Base-by-base conservation (phyloP, 225 moss, liverwort and hornwort genomes). In the Physcomitrium patens region DNA sequence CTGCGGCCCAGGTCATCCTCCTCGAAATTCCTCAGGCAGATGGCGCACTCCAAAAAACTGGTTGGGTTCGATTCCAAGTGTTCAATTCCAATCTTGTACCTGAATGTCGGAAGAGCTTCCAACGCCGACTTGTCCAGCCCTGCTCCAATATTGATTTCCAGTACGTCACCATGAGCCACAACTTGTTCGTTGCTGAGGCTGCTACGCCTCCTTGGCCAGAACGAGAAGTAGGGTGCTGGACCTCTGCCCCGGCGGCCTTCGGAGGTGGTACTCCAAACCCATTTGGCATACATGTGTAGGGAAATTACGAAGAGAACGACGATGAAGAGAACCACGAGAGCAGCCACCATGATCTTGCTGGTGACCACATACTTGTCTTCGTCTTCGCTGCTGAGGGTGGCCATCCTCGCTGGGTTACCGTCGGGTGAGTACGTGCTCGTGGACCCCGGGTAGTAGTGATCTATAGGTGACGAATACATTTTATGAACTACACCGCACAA, bases 101-200 rank as follows among this genome's bases (percentile, higher is more conserved):
- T 53, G 72, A 96, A 96, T 9, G 77, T 92, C 0, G 93, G 93
- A 1, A 96, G 74, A 1, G 85, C 74, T 9, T 92, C 93, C 45
- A 96, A 59, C 10, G 87, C 72, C 5, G 89, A 73, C 78, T 80
- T 80, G 42, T 86, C 86, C n/a, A 96, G 80, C 28, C 96, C 96
- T 27, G 79, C 71, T 23, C 63, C 78, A 23, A 22, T 20, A 77
- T 70, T 37, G 55, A 56, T 56, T 56, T n/a, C 55, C 2, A 56
- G 17, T 1, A 15, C 55, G 55, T 56, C 18, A 20, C 17, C 55
- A 18, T 56, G 17, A 8, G 19, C 7, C 16, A 15, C 55, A n/a
- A 20, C 14, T 56, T n/a, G 55, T 8, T 56, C 19, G 31, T 37
- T 37, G 55, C 19, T 56, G n/a, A 18, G 41, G 14, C 43, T 8